Percentiles rank a stretch among this genome's conserved stretches.
Evolutionary conservation across 2,329 filamentous ascomycete species (phyloP).

Genomic region (Nannizziopsis barbatae): DNA sequence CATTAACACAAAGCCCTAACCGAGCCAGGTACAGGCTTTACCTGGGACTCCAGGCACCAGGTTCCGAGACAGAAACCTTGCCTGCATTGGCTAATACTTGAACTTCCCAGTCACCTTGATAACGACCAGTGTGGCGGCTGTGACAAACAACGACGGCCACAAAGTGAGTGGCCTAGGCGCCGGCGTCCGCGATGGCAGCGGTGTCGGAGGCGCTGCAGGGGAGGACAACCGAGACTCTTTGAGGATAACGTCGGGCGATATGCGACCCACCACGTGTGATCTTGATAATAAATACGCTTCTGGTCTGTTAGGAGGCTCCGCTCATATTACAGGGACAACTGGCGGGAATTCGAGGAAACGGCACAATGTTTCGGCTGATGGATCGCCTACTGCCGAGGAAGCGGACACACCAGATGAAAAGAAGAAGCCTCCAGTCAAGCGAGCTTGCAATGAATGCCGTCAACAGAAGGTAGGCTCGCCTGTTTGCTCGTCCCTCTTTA

Average conservation of each 20-base stretch:
- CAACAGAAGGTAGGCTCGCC: slow-evolving; percentile 51
- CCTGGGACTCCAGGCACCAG: neutral
- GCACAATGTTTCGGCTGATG: slow-evolving; percentile 34
- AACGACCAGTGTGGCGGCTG: slow-evolving; percentile 14
- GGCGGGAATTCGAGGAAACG: slow-evolving; percentile 20
- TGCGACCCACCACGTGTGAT: slow-evolving; percentile 9
- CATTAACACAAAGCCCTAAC: neutral
- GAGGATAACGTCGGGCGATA: slow-evolving; percentile 7
- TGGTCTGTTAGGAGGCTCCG: slow-evolving; percentile 1
- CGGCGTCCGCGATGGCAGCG: slow-evolving; percentile 14
- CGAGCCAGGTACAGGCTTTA: neutral
- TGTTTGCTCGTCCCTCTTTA: neutral
- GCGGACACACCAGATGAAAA: slow-evolving; percentile 34
- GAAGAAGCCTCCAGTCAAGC: slow-evolving; percentile 42
- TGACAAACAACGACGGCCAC: slow-evolving; percentile 14
- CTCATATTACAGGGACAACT: neutral
- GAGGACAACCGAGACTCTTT: slow-evolving; percentile 1
- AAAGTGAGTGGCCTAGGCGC: slow-evolving; percentile 14
- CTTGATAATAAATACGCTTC: slow-evolving; percentile 1
- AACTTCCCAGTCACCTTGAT: neutral
- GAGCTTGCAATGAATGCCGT: slow-evolving; percentile 58
- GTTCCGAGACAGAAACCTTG: too few species aligned
- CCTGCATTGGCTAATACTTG: too few species aligned
- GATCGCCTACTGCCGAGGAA: slow-evolving; percentile 35
- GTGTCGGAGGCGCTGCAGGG: slow-evolving; percentile 14